Conservation (phyloP, 2,329 filamentous ascomycete species). For the Hymenoscyphus fructigenus region DNA sequence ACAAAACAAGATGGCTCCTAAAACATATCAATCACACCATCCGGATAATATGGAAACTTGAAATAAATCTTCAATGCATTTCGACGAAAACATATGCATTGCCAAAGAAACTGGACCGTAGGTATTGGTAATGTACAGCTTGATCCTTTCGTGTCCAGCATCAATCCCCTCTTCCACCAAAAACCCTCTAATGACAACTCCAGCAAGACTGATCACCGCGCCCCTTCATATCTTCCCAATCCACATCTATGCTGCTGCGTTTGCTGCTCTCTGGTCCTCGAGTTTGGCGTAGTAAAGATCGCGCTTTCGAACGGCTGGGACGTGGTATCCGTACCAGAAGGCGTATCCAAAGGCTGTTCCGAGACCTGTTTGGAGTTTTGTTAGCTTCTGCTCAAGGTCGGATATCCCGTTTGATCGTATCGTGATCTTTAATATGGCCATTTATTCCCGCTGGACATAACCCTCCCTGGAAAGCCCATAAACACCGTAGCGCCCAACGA, state of each 20-base stretch:
- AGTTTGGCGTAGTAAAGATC: conserved; percentile 44
- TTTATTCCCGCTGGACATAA: not conserved
- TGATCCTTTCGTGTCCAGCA: conserved; percentile 20
- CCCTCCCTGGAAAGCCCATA: not conserved
- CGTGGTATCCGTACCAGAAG: conserved; percentile 52
- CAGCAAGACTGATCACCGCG: conserved; percentile 7
- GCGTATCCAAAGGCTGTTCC: conserved; percentile 52
- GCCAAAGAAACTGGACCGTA: conserved; percentile 26
- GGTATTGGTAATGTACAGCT: conserved; percentile 36
- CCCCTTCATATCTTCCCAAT: conserved; percentile 4
- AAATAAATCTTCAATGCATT: not conserved
- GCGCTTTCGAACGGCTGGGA: conserved; percentile 41
- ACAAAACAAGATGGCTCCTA: not conserved
- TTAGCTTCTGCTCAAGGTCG: not conserved
- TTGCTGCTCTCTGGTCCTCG: conserved; percentile 40
- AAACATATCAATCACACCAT: not conserved
- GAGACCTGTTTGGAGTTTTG: conserved; percentile 45
- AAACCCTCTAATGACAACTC: conserved; percentile 9
- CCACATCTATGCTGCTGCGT: conserved; percentile 28
- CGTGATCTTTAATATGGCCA: not conserved
- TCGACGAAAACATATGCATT: conserved; percentile 25
- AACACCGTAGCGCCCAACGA: not conserved
- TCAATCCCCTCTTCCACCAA: not conserved
- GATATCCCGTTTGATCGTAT: not conserved
- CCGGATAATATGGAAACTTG: not conserved